These are phyloP conservation scores for Carpinus fangiana DNA, from an alignment of 306 rosid genomes.

Conservation along the genomic window DNA sequence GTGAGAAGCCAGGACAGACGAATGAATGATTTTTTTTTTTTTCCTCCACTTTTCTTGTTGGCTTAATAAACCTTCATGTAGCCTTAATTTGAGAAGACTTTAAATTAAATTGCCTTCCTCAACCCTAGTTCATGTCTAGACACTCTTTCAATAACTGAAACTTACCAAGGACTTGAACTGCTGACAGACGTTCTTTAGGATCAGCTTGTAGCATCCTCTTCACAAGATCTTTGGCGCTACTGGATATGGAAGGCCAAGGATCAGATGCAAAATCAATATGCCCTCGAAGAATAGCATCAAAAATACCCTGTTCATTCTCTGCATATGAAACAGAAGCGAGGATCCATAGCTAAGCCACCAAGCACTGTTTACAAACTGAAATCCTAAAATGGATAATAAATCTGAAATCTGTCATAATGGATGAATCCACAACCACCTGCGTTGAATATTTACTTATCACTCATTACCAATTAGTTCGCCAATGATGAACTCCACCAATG, in stretches of 20 bases:
- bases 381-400: slow-evolving; percentile 15
- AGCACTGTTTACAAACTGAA: not conserved
- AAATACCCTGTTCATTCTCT: slow-evolving; percentile 92
- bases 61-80: not conserved
- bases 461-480: not conserved
- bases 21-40: not conserved
- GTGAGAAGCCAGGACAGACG: not conserved
- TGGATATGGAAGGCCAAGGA: slow-evolving; percentile 96
- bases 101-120: slow-evolving; percentile 11
- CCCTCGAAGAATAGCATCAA: slow-evolving; percentile 85
- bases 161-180: slow-evolving; percentile 85
- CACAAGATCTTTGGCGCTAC: slow-evolving; percentile 87
- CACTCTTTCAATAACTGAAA: slow-evolving; percentile 9
- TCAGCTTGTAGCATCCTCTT: slow-evolving; percentile 76
- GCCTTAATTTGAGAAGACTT: not conserved
- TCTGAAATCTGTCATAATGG: not conserved
- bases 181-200: slow-evolving; percentile 75
- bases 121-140: not conserved
- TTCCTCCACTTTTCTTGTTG: not conserved
- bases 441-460: not conserved
- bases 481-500: not conserved
- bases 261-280: slow-evolving; percentile 80
- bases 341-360: slow-evolving; percentile 2
- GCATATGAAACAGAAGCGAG: slow-evolving; percentile 42
- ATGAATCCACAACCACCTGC: not conserved